A percentile compares a stretch with the other conserved stretches of the same genome.
Evolutionary conservation across 2,329 filamentous ascomycete species (phyloP).

Genomic region (Cladorrhinum sp.): DNA sequence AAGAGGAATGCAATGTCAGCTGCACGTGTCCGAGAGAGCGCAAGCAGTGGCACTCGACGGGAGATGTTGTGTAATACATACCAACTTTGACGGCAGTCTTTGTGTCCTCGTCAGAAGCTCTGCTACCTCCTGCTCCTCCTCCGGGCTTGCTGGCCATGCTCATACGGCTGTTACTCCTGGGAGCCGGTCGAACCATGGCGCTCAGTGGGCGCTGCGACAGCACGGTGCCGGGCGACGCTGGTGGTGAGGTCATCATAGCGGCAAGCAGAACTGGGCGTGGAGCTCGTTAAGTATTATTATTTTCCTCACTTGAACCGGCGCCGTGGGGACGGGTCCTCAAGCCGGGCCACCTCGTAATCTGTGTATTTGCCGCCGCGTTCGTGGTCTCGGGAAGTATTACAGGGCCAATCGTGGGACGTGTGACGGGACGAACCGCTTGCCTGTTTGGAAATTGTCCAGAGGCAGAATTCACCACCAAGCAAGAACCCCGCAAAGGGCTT

Average conservation of each 20-base stretch:
- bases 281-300: conserved; percentile 16
- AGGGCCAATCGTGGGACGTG: conserved; percentile 14
- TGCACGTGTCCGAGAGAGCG: conserved; percentile 13
- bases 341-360: conserved; percentile 12
- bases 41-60: conserved; percentile 9
- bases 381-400: conserved; percentile 2
- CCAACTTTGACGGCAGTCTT: conserved; percentile 95
- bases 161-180: conserved; percentile 76
- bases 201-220: conserved; percentile 70
- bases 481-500: conserved; percentile 25
- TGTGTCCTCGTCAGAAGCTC: conserved; percentile 83
- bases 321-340: conserved; percentile 3
- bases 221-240: conserved; percentile 56
- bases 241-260: conserved; percentile 52
- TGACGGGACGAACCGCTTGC: conserved; percentile 17
- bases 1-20: conserved; percentile 14
- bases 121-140: conserved; percentile 70
- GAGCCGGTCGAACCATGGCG: conserved; percentile 71
- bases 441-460: conserved; percentile 12
- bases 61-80: conserved; percentile 45
- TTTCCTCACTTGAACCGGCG: conserved; percentile 8
- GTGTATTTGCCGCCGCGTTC: conserved; percentile 7
- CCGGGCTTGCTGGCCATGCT: conserved; percentile 76
- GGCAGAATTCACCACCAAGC: conserved; percentile 19
- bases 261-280: conserved; percentile 14